These are phyloP conservation scores for Circinella umbellata DNA, from an alignment of 371 early-diverging fungal genomes.

Conservation along the genomic window DNA sequence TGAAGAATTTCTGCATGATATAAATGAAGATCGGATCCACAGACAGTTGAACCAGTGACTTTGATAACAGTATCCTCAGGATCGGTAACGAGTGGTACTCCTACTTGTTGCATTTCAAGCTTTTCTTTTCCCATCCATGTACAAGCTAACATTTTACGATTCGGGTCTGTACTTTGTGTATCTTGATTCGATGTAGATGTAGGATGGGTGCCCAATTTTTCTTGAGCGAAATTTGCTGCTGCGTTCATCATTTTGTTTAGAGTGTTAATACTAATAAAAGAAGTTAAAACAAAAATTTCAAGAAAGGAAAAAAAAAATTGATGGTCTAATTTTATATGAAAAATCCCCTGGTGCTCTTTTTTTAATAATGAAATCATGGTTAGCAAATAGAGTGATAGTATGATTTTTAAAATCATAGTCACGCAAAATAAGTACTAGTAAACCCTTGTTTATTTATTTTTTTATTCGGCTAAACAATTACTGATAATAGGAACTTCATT, in stretches of 20 bases:
- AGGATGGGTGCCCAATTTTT: conserved; percentile 45
- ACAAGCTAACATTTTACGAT: conserved; percentile 49
- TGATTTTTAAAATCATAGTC: too few relatives aligned
- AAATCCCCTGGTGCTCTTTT: not conserved
- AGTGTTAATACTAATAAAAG: not conserved
- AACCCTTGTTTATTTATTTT: too few relatives aligned
- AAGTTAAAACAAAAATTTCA: not conserved
- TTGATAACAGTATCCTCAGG: conserved; percentile 59
- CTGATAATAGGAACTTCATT: too few relatives aligned
- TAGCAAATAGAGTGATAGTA: too few relatives aligned
- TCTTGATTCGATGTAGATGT: conserved; percentile 45
- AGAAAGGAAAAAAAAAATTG: not conserved
- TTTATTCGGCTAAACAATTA: too few relatives aligned
- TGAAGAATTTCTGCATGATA: conserved; percentile 61
- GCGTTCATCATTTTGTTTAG: conserved; percentile 33
- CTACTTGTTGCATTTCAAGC: conserved; percentile 45
- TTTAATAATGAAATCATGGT: too few relatives aligned
- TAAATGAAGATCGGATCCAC: conserved; percentile 67
- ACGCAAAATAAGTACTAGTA: too few relatives aligned
- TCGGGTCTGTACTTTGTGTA: conserved; percentile 25
- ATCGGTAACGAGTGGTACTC: conserved; percentile 54
- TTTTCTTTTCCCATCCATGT: conserved; percentile 54
- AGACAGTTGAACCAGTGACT: conserved; percentile 61
- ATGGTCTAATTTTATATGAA: too few relatives aligned
- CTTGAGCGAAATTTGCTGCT: conserved; percentile 50